These are phyloP conservation scores for Apiospora koreana DNA, from an alignment of 2,329 filamentous ascomycete genomes.

Conservation along the genomic window DNA sequence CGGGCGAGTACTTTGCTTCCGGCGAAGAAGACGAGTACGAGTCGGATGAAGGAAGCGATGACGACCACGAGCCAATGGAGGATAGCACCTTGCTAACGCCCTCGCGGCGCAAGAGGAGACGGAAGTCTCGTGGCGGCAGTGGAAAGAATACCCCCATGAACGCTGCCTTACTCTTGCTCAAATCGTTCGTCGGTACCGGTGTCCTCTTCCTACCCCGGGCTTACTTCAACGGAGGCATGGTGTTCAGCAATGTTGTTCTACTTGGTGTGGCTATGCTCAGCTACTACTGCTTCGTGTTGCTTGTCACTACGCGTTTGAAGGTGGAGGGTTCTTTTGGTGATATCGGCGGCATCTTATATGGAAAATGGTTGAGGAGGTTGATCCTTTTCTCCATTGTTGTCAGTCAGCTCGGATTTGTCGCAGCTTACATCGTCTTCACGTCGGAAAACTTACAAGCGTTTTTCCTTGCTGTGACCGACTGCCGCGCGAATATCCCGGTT, in stretches of 20 bases:
- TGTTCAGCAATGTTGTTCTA: slow-evolving; percentile 93
- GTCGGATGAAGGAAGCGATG: slow-evolving; percentile 55
- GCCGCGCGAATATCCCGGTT: slow-evolving; percentile 81
- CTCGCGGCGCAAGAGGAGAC: slow-evolving; percentile 71
- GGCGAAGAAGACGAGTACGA: slow-evolving; percentile 68
- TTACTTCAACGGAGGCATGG: slow-evolving; percentile 94
- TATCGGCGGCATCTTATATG: slow-evolving; percentile 90
- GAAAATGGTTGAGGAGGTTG: slow-evolving; percentile 82
- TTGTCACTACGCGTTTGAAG: slow-evolving; percentile 82
- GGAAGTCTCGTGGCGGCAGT: slow-evolving; percentile 71
- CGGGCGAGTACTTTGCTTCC: slow-evolving; percentile 90
- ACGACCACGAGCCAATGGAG: slow-evolving; percentile 80
- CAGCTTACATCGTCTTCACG: slow-evolving; percentile 95
- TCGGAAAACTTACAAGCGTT: slow-evolving; percentile 95
- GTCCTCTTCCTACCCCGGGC: slow-evolving; percentile 91
- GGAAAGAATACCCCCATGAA: slow-evolving; percentile 79
- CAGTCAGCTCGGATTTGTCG: slow-evolving; percentile 92
- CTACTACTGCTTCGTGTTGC: slow-evolving; percentile 95
- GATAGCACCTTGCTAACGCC: slow-evolving; percentile 80
- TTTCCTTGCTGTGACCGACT: slow-evolving; percentile 86
- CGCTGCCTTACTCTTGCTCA: slow-evolving; percentile 83
- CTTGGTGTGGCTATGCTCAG: slow-evolving; percentile 81
- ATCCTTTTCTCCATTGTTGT: slow-evolving; percentile 93
- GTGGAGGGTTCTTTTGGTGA: slow-evolving; percentile 97
- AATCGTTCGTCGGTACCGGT: slow-evolving; percentile 96